phyloP scores from a whole-genome alignment of 2,329 filamentous ascomycete genomes.

The Sporothrix variecibatus region DNA sequence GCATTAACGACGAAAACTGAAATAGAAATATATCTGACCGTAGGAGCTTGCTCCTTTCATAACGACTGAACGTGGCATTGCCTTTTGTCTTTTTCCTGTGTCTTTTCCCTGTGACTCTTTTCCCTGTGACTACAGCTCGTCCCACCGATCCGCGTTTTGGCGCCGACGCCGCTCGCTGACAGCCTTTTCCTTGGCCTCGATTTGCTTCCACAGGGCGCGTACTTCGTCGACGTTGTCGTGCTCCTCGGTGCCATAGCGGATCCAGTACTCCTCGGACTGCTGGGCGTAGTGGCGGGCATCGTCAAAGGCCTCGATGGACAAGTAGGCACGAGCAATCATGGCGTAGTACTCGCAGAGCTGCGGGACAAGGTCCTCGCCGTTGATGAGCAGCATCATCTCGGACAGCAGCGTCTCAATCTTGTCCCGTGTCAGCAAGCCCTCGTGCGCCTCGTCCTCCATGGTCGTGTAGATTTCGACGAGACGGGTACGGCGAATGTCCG shows the following conservation, averaged over 20 bases:
- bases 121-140: background rate
- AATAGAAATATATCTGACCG: background rate
- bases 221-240: conserved; percentile 30
- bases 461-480: conserved; percentile 33
- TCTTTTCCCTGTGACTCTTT: background rate
- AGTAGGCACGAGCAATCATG: conserved; percentile 34
- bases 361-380: conserved; percentile 34
- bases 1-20: background rate
- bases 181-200: conserved; percentile 14
- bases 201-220: conserved; percentile 26
- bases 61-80: background rate
- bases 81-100: background rate
- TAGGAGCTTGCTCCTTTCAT: background rate
- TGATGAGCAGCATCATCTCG: conserved; percentile 33
- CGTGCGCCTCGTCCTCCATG: conserved; percentile 25
- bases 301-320: conserved; percentile 20
- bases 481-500: conserved; percentile 38
- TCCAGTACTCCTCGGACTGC: conserved; percentile 30
- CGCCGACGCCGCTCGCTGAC: background rate
- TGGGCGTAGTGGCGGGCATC: conserved; percentile 22
- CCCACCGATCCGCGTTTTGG: background rate
- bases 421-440: conserved; percentile 18
- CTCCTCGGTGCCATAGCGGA: conserved; percentile 28
- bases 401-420: conserved; percentile 28
- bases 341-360: conserved; percentile 36